A percentile compares a stretch with the other conserved stretches of the same genome.
Evolutionary conservation across 345 rosid species (phyloP).

Genomic region (Boechera retrofracta): DNA sequence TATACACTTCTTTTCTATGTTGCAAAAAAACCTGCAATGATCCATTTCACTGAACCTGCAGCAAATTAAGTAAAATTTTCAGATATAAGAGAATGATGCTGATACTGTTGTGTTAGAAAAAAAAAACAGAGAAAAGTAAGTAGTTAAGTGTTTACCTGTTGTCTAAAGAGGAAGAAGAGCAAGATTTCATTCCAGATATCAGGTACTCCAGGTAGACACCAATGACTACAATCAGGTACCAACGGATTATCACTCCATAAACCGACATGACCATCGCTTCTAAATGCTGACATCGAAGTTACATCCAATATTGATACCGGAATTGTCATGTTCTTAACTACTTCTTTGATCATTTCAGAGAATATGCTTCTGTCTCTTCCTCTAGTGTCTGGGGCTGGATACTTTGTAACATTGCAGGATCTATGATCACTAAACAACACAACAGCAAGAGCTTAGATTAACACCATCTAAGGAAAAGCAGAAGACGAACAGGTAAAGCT

Average conservation of each 20-base stretch:
- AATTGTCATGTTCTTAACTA: slow-evolving; percentile 61
- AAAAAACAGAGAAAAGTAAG: neutral
- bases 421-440: slow-evolving; percentile 58
- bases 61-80: slow-evolving; percentile 1
- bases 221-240: slow-evolving; percentile 88
- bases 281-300: slow-evolving; percentile 77
- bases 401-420: slow-evolving; percentile 69
- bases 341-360: slow-evolving; percentile 60
- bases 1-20: neutral
- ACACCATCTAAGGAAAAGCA: neutral
- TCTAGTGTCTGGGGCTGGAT: slow-evolving; percentile 57
- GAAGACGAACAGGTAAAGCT: slow-evolving; percentile 1
- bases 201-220: slow-evolving; percentile 95
- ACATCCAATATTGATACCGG: slow-evolving; percentile 68
- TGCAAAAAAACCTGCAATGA: slow-evolving; percentile 10
- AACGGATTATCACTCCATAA: slow-evolving; percentile 70
- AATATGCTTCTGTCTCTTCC: slow-evolving; percentile 63
- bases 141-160: slow-evolving; percentile 28
- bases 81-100: neutral
- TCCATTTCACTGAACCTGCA: slow-evolving; percentile 37
- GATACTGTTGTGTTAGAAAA: neutral
- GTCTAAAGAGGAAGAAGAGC: slow-evolving; percentile 56
- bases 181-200: slow-evolving; percentile 88
- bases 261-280: slow-evolving; percentile 91
- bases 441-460: neutral